Evolutionary conservation across 148 eudicot genomes (phyloP), one percentile per base, ranked within the genome.

Genomic region (Chenopodium suecicum): DNA sequence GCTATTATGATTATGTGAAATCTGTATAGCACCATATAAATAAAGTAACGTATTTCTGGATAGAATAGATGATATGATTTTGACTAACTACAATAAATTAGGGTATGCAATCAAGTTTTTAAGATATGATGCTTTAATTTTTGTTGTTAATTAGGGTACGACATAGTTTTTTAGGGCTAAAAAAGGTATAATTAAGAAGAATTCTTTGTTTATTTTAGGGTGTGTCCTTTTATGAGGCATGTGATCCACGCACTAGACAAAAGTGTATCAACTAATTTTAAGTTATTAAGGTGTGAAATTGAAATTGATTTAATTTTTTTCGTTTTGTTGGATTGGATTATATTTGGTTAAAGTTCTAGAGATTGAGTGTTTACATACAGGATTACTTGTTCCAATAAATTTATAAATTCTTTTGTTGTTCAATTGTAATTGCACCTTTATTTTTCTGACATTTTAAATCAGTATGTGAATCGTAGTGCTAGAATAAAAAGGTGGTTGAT

Each of bases 71-170:
- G 68, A 76, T 76, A 6, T 76, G 78, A 76, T 31, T 58, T 56
- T 60, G 78, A 76, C 78, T 76, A 76, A 76, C 67, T 76, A 27
- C 67, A 29, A 52, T 58, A 58, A 19, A 60, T 1, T 76, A 76
- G 31, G 19, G 14, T 2, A 67, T 67, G 70, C 70, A 62, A 62
- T 62, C 25, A 25, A 56, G 16, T 19, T 14, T 14, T 5, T 56
- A 56, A 1, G 62, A 56, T 56, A 56, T 56, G n/a, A 56, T 56
- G 6, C 62, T 19, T 56, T 56, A 17, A 67, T 11, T 65, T 25
- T 27, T 74, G n/a, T 62, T 62, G 27, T 62, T 20, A 1, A 62
- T 62, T 75, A 14, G 63, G 20, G 44, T 50, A 56, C 62, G 34
- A 44, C 16, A 62, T 62, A 62, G 44, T 41, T 41, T 41, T 41